A percentile compares a stretch with the other conserved stretches of the same genome.
These are phyloP conservation scores for Carex kokanica DNA, from an alignment of 176 grass and related monocot genomes.

Conservation along the genomic window DNA sequence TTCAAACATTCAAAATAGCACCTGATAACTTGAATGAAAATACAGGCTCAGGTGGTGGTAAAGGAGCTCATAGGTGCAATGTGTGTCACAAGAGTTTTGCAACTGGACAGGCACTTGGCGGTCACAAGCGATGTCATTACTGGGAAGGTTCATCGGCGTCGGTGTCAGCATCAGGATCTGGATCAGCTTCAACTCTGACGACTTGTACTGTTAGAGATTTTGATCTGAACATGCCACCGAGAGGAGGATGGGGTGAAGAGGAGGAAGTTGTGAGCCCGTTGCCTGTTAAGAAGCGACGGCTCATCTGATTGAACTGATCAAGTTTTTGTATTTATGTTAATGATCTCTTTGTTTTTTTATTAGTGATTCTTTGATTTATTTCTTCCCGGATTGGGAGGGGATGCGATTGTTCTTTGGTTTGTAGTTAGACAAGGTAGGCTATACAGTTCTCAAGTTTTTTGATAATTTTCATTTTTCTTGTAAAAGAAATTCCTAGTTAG, in stretches of 20 bases:
- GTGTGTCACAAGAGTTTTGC: slow-evolving; percentile 54
- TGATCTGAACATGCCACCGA: slow-evolving; percentile 55
- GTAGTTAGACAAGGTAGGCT: not conserved
- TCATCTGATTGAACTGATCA: not conserved
- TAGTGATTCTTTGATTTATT: slow-evolving; percentile 16
- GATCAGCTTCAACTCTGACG: slow-evolving; percentile 23
- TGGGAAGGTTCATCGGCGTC: slow-evolving; percentile 58
- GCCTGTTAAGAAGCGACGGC: slow-evolving; percentile 52
- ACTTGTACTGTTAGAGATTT: slow-evolving; percentile 29
- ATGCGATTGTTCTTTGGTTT: not conserved
- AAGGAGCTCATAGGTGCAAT: slow-evolving; percentile 44
- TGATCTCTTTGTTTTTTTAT: not conserved
- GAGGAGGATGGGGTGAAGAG: slow-evolving; percentile 47
- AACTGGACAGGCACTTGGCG: slow-evolving; percentile 76
- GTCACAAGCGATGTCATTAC: slow-evolving; percentile 83
- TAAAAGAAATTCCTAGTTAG: not conserved
- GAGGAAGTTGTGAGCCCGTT: slow-evolving; percentile 71
- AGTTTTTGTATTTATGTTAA: not conserved
- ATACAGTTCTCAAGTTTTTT: too few species aligned
- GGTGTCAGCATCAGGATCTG: slow-evolving; percentile 21
- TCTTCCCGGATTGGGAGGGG: not conserved
- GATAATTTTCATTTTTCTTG: not conserved
- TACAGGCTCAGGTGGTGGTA: not conserved
- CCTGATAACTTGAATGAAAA: slow-evolving; percentile 1
- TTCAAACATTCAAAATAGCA: not conserved